Evolutionary conservation across 2,329 filamentous ascomycete species (phyloP), one percentile per base, ranked within the genome.

Genomic region (Leptographium galeiforme): DNA sequence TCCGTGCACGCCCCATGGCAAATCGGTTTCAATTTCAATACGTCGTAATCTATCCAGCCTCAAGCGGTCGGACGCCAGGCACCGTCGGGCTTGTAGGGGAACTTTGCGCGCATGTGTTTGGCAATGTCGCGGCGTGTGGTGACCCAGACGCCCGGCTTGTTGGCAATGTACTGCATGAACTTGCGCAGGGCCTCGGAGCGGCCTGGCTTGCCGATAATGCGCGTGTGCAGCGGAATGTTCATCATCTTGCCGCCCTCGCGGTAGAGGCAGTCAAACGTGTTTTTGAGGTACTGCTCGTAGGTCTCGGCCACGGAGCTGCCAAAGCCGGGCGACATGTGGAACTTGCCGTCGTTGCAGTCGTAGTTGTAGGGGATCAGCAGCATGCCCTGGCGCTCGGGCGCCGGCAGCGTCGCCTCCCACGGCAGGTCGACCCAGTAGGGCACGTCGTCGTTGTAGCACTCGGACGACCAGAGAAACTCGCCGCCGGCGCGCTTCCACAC

Each of bases 161-260:
- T 58, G 1, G 63, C 63, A 44, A 78, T 74, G 55, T 79, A 77
- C 56, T 77, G 70, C 4, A 78, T 72, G 59, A 78, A 77, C 53
- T 75, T 70, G 60, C 71, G 67, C 49, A 80, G 60, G 1, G 76
- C 76, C 52, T 67, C 69, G 56, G 74, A 74, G 2, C 77, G 66
- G 3, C 74, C 76, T 0, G 76, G 76, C 40, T 74, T 69, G 1
- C 76, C 76, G 38, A 75, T 70, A 52, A 76, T 74, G 11, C 75
- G 68, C 55, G 72, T 76, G 61, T 78, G 76, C 36, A 78, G 61
- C 2, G 72, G 74, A 34, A 79, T 70, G 0, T 75, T 79, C 76
- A 79, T 79, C 75, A 79, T 79, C 66, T 77, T 77, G 52, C 68
- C 62, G 1, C 74, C 75, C 57, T 78, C 75, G 41, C 73, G 72